Conservation (phyloP, 257 asterid species). For the Perilla frutescens region DNA sequence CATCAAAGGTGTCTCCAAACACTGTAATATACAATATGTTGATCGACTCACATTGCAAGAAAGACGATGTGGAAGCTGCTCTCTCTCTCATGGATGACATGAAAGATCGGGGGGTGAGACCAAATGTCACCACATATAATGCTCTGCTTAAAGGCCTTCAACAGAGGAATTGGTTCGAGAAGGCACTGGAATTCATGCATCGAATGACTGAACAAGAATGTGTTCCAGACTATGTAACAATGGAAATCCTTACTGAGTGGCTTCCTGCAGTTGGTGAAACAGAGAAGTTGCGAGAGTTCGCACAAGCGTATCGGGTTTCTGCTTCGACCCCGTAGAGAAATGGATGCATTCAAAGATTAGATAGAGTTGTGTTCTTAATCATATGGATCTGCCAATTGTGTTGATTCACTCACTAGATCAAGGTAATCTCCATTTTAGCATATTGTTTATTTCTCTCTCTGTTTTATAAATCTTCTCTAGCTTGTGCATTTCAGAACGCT, state of each 20-base stretch:
- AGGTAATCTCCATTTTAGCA: neutral
- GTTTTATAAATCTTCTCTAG: neutral
- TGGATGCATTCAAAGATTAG: neutral
- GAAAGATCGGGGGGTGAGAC: constrained; percentile 65
- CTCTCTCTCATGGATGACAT: constrained; percentile 69
- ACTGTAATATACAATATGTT: constrained; percentile 68
- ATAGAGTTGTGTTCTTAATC: neutral
- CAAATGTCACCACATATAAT: constrained; percentile 71
- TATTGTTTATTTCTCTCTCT: neutral
- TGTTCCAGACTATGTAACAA: constrained; percentile 76
- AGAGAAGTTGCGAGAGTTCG: constrained; percentile 59
- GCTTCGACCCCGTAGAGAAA: constrained; percentile 30
- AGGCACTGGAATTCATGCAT: constrained; percentile 73
- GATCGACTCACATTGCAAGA: constrained; percentile 74
- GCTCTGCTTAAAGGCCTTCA: constrained; percentile 76
- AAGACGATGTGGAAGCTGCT: constrained; percentile 62
- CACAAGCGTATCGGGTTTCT: constrained; percentile 56
- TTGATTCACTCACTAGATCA: too few relatives aligned
- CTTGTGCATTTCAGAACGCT: neutral
- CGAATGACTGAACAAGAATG: constrained; percentile 73
- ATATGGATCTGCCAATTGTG: neutral
- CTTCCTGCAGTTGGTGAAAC: constrained; percentile 69
- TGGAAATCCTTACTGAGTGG: constrained; percentile 85
- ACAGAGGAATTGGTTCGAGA: constrained; percentile 65
- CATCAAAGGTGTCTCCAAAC: constrained; percentile 61